These are phyloP conservation scores for Dipteronia dyeriana DNA, from an alignment of 345 rosid genomes.

Conservation along the genomic window DNA sequence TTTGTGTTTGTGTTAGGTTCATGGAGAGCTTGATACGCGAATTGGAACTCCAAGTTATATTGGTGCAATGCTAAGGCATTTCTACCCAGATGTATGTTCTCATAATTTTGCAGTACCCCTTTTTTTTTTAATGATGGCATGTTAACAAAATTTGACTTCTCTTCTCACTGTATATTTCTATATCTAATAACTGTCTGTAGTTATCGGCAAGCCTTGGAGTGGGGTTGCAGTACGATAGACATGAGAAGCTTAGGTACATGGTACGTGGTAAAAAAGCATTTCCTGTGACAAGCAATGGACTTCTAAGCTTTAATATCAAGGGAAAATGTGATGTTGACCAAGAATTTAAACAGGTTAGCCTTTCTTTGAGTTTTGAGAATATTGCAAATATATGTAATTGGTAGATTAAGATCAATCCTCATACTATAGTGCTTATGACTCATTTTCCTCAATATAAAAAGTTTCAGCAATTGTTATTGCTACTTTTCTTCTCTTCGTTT, in stretches of 20 bases:
- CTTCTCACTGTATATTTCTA: slow-evolving; percentile 14
- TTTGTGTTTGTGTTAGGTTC: slow-evolving; percentile 50
- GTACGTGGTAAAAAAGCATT: slow-evolving; percentile 76
- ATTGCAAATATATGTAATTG: slow-evolving; percentile 8
- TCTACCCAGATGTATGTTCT: slow-evolving; percentile 60
- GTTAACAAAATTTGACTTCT: slow-evolving; percentile 4
- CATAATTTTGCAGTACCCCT: neutral
- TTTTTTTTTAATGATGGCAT: neutral
- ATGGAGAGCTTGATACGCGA: slow-evolving; percentile 88
- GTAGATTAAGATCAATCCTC: neutral
- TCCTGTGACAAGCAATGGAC: slow-evolving; percentile 51
- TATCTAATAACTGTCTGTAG: slow-evolving; percentile 34
- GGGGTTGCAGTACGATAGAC: slow-evolving; percentile 72
- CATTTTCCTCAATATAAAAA: neutral
- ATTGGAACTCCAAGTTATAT: slow-evolving; percentile 59
- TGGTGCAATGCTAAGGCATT: slow-evolving; percentile 69
- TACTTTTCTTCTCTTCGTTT: neutral
- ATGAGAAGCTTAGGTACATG: slow-evolving; percentile 61
- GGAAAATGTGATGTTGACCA: slow-evolving; percentile 72
- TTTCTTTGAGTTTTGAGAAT: neutral
- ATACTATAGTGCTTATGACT: neutral
- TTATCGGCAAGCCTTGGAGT: slow-evolving; percentile 60
- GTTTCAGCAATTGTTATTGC: neutral
- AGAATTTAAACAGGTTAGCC: slow-evolving; percentile 66
- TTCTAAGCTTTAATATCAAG: slow-evolving; percentile 66